Percentiles rank a stretch among this genome's conserved stretches.
phyloP scores from a whole-genome alignment of 1,284 basidiomycete species.

The Filobasidium uniguttulatum region DNA sequence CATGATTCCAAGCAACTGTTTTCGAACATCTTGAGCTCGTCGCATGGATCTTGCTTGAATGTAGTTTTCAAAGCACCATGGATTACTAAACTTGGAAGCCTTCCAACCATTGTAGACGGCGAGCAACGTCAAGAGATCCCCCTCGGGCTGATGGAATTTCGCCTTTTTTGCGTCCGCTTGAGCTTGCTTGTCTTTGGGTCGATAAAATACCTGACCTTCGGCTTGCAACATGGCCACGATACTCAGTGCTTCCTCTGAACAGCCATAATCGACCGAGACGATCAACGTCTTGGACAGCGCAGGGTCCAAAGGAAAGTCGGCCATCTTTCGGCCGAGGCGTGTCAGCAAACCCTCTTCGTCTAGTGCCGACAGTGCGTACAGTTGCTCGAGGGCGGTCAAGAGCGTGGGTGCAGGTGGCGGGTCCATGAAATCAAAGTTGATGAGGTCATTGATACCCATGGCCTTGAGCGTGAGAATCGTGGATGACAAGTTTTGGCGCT shows the following conservation, averaged over 20 bases:
- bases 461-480: slow-evolving; percentile 95
- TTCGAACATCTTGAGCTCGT: slow-evolving; percentile 92
- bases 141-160: slow-evolving; percentile 95
- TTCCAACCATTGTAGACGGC: slow-evolving; percentile 99
- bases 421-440: slow-evolving; percentile 99
- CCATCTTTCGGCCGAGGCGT: slow-evolving; percentile 92
- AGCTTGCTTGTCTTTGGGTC: slow-evolving; percentile 96
- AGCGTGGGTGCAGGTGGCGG: slow-evolving; percentile 93
- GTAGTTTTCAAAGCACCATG: slow-evolving; percentile 96
- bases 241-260: slow-evolving; percentile 91
- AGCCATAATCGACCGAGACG: slow-evolving; percentile 90
- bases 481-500: slow-evolving; percentile 80
- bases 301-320: slow-evolving; percentile 97
- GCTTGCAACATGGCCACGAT: slow-evolving; percentile 91
- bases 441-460: slow-evolving; percentile 96
- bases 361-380: slow-evolving; percentile 88
- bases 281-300: slow-evolving; percentile 95
- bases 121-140: slow-evolving; percentile 86
- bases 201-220: slow-evolving; percentile 91
- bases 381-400: slow-evolving; percentile 71
- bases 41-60: slow-evolving; percentile 94
- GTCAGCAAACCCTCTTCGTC: slow-evolving; percentile 95
- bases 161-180: slow-evolving; percentile 99
- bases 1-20: slow-evolving; percentile 97
- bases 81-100: slow-evolving; percentile 81